phyloP scores from a whole-genome alignment of 441 rosid genomes.

The Adansonia madagascariensis region DNA sequence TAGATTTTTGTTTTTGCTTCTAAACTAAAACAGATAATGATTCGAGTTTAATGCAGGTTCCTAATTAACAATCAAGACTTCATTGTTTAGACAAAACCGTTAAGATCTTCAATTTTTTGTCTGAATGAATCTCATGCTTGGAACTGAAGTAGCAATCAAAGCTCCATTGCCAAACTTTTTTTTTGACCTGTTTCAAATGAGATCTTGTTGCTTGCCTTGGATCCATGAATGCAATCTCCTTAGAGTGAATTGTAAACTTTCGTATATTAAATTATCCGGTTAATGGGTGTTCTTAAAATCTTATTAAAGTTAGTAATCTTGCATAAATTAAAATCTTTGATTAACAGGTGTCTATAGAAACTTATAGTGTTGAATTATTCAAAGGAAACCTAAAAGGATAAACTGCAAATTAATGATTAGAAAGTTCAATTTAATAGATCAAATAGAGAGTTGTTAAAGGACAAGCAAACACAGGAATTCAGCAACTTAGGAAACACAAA shows the following conservation, averaged over 20 bases:
- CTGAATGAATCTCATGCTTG: conserved; percentile 9
- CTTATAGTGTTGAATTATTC: too few species aligned
- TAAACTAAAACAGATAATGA: background rate
- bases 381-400: conserved; percentile 22
- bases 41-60: background rate
- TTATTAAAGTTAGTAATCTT: background rate
- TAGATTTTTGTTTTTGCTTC: background rate
- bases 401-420: conserved; percentile 37
- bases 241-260: too few species aligned
- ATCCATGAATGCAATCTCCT: background rate
- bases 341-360: background rate
- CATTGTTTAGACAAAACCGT: background rate
- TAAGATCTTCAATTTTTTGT: conserved; percentile 17
- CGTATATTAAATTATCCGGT: too few species aligned
- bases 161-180: too few species aligned
- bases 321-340: background rate
- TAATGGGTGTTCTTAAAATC: too few species aligned
- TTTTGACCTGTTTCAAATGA: background rate
- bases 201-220: conserved; percentile 8
- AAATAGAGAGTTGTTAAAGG: conserved; percentile 17
- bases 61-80: background rate
- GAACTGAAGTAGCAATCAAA: background rate
- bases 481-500: conserved; percentile 23
- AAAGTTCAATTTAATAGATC: conserved; percentile 25
- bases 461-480: conserved; percentile 31